Conservation (phyloP, 2,329 filamentous ascomycete species). For the Neonectria sp. region DNA sequence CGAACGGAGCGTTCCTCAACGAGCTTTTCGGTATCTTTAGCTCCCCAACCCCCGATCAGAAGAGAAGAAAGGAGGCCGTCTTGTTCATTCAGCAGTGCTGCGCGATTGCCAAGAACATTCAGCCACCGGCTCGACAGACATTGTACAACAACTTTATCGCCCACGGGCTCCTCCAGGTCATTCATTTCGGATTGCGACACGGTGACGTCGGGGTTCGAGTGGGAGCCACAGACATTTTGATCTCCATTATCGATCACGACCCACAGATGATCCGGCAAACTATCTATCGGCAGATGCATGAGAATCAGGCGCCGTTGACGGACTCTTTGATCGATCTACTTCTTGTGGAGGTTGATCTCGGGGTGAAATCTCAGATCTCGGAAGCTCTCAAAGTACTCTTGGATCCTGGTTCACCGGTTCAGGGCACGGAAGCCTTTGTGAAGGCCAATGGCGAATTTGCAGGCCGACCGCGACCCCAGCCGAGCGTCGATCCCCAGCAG, state of each 20-base stretch:
- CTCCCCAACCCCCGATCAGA: slow-evolving; percentile 73
- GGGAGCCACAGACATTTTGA: slow-evolving; percentile 92
- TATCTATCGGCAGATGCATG: slow-evolving; percentile 91
- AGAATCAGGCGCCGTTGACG: slow-evolving; percentile 87
- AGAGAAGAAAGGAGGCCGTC: slow-evolving; percentile 92
- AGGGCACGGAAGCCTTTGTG: slow-evolving; percentile 68
- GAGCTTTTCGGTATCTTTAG: slow-evolving; percentile 92
- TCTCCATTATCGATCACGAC: slow-evolving; percentile 96
- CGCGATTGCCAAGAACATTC: slow-evolving; percentile 92
- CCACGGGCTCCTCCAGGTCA: slow-evolving; percentile 89
- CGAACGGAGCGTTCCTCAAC: slow-evolving; percentile 81
- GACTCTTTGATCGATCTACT: slow-evolving; percentile 95
- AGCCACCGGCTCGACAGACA: slow-evolving; percentile 83
- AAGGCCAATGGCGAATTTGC: slow-evolving; percentile 79
- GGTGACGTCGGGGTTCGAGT: slow-evolving; percentile 88
- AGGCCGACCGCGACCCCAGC: slow-evolving; percentile 70
- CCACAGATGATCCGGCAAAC: slow-evolving; percentile 94
- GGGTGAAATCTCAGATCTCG: slow-evolving; percentile 94
- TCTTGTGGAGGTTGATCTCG: slow-evolving; percentile 90
- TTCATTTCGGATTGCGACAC: slow-evolving; percentile 92
- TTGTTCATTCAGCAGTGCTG: slow-evolving; percentile 98
- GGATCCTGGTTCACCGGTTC: slow-evolving; percentile 73
- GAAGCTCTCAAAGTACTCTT: slow-evolving; percentile 96
- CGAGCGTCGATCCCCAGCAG: slow-evolving; percentile 78
- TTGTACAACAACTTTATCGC: slow-evolving; percentile 92